Percentiles rank a stretch among this genome's conserved stretches.
Evolutionary conservation across 306 rosid species (phyloP).

Genomic region (Trichosanthes truncata): DNA sequence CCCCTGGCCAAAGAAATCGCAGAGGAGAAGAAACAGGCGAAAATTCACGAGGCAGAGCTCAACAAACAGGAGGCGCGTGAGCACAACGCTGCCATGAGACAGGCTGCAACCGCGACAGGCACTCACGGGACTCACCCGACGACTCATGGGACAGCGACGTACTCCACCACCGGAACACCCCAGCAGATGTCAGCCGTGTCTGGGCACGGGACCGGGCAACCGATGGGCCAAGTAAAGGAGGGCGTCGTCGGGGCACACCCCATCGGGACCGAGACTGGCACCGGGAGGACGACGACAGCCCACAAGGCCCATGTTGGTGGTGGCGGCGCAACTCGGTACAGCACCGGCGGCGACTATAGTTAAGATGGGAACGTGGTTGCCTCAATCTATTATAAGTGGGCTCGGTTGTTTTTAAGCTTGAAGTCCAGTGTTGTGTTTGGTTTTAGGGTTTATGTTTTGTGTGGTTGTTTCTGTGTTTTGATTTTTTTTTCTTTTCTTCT

Average conservation of each 20-base stretch:
- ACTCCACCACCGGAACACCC: slow-evolving; percentile 20
- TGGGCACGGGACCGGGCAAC: slow-evolving; percentile 30
- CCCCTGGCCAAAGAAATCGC: slow-evolving; percentile 45
- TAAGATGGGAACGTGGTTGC: slow-evolving; percentile 1
- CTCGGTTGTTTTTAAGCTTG: neutral
- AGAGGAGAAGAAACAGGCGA: slow-evolving; percentile 27
- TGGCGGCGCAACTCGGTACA: neutral
- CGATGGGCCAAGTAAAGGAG: slow-evolving; percentile 22
- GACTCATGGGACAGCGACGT: slow-evolving; percentile 12
- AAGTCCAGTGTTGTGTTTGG: neutral
- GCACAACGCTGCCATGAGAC: slow-evolving; percentile 29
- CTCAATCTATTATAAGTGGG: neutral
- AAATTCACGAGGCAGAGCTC: slow-evolving; percentile 35
- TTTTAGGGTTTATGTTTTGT: neutral
- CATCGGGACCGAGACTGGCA: slow-evolving; percentile 16
- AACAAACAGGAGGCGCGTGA: slow-evolving; percentile 36
- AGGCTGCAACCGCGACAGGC: neutral
- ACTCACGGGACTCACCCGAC: slow-evolving; percentile 4
- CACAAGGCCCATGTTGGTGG: slow-evolving; percentile 10
- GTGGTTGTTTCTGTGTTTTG: neutral
- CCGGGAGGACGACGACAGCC: slow-evolving; percentile 15
- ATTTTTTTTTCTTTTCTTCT: too few relatives aligned
- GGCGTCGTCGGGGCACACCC: slow-evolving; percentile 26
- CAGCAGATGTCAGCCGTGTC: slow-evolving; percentile 28
- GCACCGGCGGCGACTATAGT: slow-evolving; percentile 17